Evolutionary conservation across 495 filamentous ascomycete genomes (phyloP).

Genomic region (Xylaria sp.): DNA sequence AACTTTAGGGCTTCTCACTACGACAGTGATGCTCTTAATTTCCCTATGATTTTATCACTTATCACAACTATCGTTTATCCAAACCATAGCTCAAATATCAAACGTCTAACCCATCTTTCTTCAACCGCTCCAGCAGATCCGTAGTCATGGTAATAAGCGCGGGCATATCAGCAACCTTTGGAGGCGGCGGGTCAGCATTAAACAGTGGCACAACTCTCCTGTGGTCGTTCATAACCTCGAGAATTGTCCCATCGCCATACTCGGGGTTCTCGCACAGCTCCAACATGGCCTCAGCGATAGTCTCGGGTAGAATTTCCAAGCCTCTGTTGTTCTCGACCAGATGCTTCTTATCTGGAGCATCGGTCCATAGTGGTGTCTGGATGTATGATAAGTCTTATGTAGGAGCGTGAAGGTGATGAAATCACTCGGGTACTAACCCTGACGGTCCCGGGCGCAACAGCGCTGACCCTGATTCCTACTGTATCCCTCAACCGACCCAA

Average conservation of each 20-base stretch:
- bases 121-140: constrained; percentile 1
- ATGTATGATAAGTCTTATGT: not conserved
- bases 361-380: constrained; percentile 69
- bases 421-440: constrained; percentile 30
- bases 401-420: not conserved
- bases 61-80: too few relatives aligned
- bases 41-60: too few relatives aligned
- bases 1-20: not conserved
- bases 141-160: not conserved
- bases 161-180: not conserved
- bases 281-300: constrained; percentile 31
- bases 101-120: constrained; percentile 16
- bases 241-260: constrained; percentile 50
- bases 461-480: constrained; percentile 66
- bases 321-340: constrained; percentile 44
- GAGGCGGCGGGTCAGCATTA: constrained; percentile 63
- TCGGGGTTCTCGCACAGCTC: constrained; percentile 28
- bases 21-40: not conserved
- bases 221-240: constrained; percentile 64
- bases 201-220: constrained; percentile 58
- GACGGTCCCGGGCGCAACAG: constrained; percentile 70
- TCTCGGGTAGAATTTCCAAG: constrained; percentile 20
- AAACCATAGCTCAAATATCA: not conserved
- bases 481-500: constrained; percentile 57
- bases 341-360: constrained; percentile 67